Evolutionary conservation across 2,329 filamentous ascomycete genomes (phyloP), one percentile per base, ranked within the genome.

Genomic region (Boeremia lycopersici): DNA sequence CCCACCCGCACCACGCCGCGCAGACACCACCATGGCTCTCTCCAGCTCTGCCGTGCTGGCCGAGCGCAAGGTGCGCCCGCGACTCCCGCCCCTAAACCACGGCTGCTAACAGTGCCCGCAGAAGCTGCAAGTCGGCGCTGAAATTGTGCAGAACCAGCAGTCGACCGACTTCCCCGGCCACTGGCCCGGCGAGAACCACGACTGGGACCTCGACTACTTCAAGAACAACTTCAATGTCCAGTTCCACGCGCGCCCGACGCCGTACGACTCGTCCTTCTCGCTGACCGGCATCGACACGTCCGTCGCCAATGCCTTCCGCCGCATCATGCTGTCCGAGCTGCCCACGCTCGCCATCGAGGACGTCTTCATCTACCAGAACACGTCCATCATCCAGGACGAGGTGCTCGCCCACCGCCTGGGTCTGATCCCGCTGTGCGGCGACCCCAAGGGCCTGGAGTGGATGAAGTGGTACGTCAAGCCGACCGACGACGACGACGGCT

Each of bases 321-420:
- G 95, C 68, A 98, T 98, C 68, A 84, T 98, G 69, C 89, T 99
- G 75, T 85, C 93, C 64, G 96, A 99, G 80, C 90, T 99, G 48
- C 92, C 93, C 15, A 95, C 92, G 2, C 84, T 99, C 40, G 95
- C 96, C 64, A 93, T 99, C 69, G 95, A 99, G 81, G 88, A 87
- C 60, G 91, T 96, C 73, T 99, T 89, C 78, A 87, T 98, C 61
- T 85, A 91, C 74, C 96, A 97, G 81, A 99, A 99, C 81, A 98
- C 93, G 45, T 96, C 91, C 5, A 92, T 99, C 31, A 95, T 99
- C 69, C 93, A 98, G 75, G 95, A 99, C 73, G 95, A 99, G 80
- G 93, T 99, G 4, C 87, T 99, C 46, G 89, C 93, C 13, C 90
- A 95, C 74, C 85, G 95, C 39, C 82, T 99, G 29, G 95, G 95